Evolutionary conservation across 306 rosid species (phyloP).

Genomic region (Pterocarpus macrocarpus): DNA sequence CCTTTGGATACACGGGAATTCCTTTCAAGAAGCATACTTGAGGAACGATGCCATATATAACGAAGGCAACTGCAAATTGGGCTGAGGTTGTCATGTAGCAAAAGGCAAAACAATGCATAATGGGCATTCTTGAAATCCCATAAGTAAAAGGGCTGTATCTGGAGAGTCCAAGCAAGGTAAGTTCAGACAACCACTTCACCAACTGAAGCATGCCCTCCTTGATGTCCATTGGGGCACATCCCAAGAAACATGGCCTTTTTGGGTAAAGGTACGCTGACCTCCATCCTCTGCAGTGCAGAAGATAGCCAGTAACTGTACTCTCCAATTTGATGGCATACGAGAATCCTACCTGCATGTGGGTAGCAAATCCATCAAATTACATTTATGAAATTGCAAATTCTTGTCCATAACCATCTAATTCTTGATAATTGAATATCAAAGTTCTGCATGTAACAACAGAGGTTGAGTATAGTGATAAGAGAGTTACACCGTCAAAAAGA

Average conservation of each 20-base stretch:
- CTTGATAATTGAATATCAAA: too few species aligned
- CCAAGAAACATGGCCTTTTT: constrained; percentile 55
- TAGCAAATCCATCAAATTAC: neutral
- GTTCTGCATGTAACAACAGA: constrained; percentile 1
- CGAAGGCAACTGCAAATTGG: constrained; percentile 32
- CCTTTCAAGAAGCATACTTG: constrained; percentile 58
- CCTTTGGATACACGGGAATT: constrained; percentile 54
- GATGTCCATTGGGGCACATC: constrained; percentile 56
- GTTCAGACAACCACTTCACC: constrained; percentile 54
- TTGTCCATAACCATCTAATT: neutral
- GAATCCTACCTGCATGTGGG: constrained; percentile 50
- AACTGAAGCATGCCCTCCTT: constrained; percentile 57
- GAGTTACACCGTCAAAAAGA: too few species aligned
- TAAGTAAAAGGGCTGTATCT: constrained; percentile 52
- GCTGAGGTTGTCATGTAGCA: constrained; percentile 44
- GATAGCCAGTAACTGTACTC: constrained; percentile 52
- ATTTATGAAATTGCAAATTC: neutral
- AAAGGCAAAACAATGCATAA: constrained; percentile 35
- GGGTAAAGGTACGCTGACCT: constrained; percentile 56
- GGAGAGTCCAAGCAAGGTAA: constrained; percentile 45
- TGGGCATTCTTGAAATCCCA: constrained; percentile 50
- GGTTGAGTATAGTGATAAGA: too few species aligned
- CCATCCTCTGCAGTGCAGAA: constrained; percentile 57
- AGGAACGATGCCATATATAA: constrained; percentile 50
- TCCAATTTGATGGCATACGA: constrained; percentile 51